Evolutionary conservation across 1,284 basidiomycete genomes (phyloP).

Genomic region (Gomphus bonarii): DNA sequence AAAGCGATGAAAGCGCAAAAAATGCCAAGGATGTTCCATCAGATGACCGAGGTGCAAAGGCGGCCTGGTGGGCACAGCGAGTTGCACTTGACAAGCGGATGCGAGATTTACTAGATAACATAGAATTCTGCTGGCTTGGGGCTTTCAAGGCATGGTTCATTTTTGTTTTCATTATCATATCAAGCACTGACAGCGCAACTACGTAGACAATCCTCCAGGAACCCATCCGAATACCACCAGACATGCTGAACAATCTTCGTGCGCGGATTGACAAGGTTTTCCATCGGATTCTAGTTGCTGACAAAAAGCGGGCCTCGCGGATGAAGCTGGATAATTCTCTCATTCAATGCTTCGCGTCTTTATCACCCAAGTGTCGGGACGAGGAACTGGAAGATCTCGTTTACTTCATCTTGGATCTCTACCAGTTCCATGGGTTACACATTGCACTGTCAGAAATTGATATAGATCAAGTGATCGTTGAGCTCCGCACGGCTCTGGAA

Average conservation of each 20-base stretch:
- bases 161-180: background rate
- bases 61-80: conserved; percentile 82
- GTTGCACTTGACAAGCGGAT: conserved; percentile 69
- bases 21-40: conserved; percentile 61
- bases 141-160: conserved; percentile 75
- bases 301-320: conserved; percentile 45
- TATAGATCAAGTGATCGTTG: conserved; percentile 74
- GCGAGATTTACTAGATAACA: conserved; percentile 65
- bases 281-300: conserved; percentile 48
- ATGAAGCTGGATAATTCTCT: conserved; percentile 59
- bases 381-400: conserved; percentile 94
- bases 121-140: conserved; percentile 96
- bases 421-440: conserved; percentile 86
- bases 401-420: conserved; percentile 90
- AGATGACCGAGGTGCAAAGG: conserved; percentile 52
- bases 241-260: conserved; percentile 46
- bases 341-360: conserved; percentile 77
- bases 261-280: conserved; percentile 67
- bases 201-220: conserved; percentile 61
- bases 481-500: conserved; percentile 59
- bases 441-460: conserved; percentile 91
- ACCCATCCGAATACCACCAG: conserved; percentile 33
- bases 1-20: conserved; percentile 71
- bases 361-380: conserved; percentile 74
- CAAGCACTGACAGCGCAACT: background rate